These are phyloP conservation scores for Hypoxylon fuscum DNA, from an alignment of 495 filamentous ascomycete genomes.

Conservation along the genomic window DNA sequence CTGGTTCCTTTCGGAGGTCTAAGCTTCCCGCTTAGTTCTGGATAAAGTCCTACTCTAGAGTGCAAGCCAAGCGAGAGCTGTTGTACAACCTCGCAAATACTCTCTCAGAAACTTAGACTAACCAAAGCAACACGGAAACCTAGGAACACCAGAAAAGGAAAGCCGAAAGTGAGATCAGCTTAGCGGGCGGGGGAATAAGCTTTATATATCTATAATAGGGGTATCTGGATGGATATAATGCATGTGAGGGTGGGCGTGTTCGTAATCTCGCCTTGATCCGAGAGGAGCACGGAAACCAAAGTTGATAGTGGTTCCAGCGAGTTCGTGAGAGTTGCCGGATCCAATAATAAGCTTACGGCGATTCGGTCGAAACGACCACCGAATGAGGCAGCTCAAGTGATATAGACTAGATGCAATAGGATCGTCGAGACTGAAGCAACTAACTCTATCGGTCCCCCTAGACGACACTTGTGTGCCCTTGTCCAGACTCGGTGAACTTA, in stretches of 20 bases:
- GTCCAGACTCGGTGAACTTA: constrained; percentile 26
- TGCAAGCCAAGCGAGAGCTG: background rate
- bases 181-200: constrained; percentile 31
- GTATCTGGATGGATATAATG: constrained; percentile 21
- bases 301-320: constrained; percentile 1
- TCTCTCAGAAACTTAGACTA: background rate
- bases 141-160: constrained; percentile 21
- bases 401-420: constrained; percentile 6
- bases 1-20: background rate
- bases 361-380: constrained; percentile 14
- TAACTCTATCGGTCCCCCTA: constrained; percentile 12
- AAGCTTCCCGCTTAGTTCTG: background rate
- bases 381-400: constrained; percentile 3
- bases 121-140: constrained; percentile 1
- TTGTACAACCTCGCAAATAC: background rate
- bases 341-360: constrained; percentile 14
- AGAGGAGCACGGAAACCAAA: constrained; percentile 23
- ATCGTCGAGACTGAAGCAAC: constrained; percentile 16
- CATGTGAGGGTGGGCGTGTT: constrained; percentile 18
- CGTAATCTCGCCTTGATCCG: constrained; percentile 19
- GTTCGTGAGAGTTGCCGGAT: constrained; percentile 5
- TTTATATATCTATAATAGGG: constrained; percentile 33
- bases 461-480: constrained; percentile 13
- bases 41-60: constrained; percentile 1
- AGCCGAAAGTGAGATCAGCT: constrained; percentile 24